These are phyloP conservation scores for Starmerella floricola DNA, from an alignment of 805 yeast genomes.

Conservation along the genomic window DNA sequence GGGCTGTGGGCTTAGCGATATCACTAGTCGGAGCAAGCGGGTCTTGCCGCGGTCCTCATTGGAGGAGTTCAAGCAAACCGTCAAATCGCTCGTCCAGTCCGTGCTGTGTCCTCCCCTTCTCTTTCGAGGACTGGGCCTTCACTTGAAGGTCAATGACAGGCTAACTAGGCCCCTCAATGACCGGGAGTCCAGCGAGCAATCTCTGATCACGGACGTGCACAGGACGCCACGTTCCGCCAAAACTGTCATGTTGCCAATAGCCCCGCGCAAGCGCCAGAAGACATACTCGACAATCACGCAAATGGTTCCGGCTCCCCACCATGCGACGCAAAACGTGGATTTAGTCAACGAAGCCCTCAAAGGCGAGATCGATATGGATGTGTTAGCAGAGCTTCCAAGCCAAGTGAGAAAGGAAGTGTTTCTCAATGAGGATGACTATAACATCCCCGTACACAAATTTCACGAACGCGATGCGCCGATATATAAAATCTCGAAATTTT, in stretches of 20 bases:
- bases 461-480: neutral
- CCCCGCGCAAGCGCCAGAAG: conserved; percentile 16
- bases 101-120: conserved; percentile 53
- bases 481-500: conserved; percentile 1
- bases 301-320: conserved; percentile 3
- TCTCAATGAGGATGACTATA: conserved; percentile 17
- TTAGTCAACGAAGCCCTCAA: neutral
- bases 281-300: conserved; percentile 18
- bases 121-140: conserved; percentile 67
- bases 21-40: conserved; percentile 44
- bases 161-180: no score
- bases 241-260: conserved; percentile 6
- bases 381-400: conserved; percentile 51
- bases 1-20: conserved; percentile 76
- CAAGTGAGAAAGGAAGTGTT: conserved; percentile 52
- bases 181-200: neutral
- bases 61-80: conserved; percentile 30
- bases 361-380: conserved; percentile 43
- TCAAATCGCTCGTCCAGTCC: conserved; percentile 45
- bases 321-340: conserved; percentile 24
- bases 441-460: neutral
- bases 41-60: conserved; percentile 47
- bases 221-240: neutral
- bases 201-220: neutral
- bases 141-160: conserved; percentile 38